These are phyloP conservation scores for Parastagonospora avenae DNA, from an alignment of 2,329 filamentous ascomycete genomes.

Conservation along the genomic window DNA sequence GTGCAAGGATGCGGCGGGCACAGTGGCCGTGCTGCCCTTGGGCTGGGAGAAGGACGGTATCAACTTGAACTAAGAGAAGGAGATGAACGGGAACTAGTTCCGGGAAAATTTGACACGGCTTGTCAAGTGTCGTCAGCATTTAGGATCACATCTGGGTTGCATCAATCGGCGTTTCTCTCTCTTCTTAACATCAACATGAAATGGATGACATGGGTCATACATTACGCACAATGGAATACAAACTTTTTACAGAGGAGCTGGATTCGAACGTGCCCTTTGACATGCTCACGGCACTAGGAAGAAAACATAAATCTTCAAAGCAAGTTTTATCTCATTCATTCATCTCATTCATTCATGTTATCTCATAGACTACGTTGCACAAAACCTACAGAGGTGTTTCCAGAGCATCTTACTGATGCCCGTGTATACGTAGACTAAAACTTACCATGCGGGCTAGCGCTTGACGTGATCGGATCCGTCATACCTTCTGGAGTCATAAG, in stretches of 20 bases:
- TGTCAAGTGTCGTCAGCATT: neutral
- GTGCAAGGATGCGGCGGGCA: conserved; percentile 32
- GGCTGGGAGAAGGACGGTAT: conserved; percentile 37
- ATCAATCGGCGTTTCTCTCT: conserved; percentile 1
- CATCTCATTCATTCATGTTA: too few relatives aligned
- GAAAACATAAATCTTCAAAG: too few relatives aligned
- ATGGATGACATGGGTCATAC: neutral
- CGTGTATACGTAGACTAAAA: too few relatives aligned
- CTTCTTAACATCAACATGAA: conserved; percentile 5
- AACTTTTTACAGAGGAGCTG: neutral
- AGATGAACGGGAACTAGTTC: neutral
- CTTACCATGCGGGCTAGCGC: too few relatives aligned
- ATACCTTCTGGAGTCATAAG: too few relatives aligned
- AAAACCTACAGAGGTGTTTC: too few relatives aligned
- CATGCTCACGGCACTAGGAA: too few relatives aligned
- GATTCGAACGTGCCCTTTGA: neutral
- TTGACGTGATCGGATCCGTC: too few relatives aligned
- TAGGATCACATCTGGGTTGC: neutral
- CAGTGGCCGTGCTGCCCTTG: conserved; percentile 37
- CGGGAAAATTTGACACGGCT: neutral
- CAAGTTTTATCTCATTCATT: too few relatives aligned
- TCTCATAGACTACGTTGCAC: too few relatives aligned
- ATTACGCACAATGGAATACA: neutral
- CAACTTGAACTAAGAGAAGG: conserved; percentile 16
- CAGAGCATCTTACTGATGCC: too few relatives aligned